Percentiles rank a stretch among this genome's conserved stretches.
Conservation (phyloP, 2,329 filamentous ascomycete species). For the Teratosphaeria gauchensis region DNA sequence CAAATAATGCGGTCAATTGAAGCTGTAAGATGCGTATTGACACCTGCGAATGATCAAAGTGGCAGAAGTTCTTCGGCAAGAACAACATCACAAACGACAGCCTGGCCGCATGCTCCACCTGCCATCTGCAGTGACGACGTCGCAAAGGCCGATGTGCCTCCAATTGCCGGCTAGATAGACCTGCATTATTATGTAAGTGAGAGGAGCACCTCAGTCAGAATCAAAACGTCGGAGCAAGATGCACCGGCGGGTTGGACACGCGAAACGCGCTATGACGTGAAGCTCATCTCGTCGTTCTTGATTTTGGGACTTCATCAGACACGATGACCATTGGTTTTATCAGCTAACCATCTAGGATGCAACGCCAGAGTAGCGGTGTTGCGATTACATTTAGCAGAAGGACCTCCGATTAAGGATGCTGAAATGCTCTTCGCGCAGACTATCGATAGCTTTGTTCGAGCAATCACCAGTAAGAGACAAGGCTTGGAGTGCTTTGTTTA, state of each 20-base stretch:
- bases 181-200: not conserved
- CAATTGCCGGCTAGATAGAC: not conserved
- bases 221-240: not conserved
- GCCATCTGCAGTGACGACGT: not conserved
- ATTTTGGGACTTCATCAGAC: too few relatives aligned
- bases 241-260: not conserved
- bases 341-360: too few relatives aligned
- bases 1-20: not conserved
- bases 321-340: too few relatives aligned
- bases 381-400: too few relatives aligned
- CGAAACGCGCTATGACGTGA: too few relatives aligned
- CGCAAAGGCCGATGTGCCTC: not conserved
- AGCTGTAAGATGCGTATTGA: not conserved
- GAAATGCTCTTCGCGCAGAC: too few relatives aligned
- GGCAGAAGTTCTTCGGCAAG: not conserved
- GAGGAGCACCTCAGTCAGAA: not conserved
- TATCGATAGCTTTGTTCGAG: too few relatives aligned
- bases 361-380: too few relatives aligned
- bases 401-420: too few relatives aligned
- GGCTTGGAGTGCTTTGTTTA: too few relatives aligned
- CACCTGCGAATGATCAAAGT: not conserved
- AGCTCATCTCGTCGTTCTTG: too few relatives aligned
- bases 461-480: too few relatives aligned
- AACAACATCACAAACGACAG: not conserved
- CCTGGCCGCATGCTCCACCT: not conserved